Conservation (phyloP, 345 rosid species). For the Populus alba region DNA sequence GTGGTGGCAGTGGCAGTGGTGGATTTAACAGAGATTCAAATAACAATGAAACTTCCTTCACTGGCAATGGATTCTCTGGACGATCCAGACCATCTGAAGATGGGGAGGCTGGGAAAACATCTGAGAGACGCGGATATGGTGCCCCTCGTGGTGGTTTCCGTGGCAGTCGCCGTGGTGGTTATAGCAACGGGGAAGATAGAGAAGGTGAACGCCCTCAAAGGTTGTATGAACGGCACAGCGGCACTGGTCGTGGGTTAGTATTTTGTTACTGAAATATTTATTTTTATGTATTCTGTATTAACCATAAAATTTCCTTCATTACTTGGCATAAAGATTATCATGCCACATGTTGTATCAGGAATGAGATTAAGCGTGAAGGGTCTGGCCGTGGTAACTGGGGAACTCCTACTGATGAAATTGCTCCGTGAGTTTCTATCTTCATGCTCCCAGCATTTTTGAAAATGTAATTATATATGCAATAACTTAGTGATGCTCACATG, state of each 20-base stretch:
- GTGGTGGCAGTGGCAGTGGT: slow-evolving; percentile 55
- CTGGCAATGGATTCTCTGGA: slow-evolving; percentile 56
- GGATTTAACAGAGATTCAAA: slow-evolving; percentile 59
- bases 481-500: neutral
- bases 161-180: slow-evolving; percentile 76
- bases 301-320: neutral
- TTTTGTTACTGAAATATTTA: neutral
- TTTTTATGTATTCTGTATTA: neutral
- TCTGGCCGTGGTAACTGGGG: slow-evolving; percentile 98
- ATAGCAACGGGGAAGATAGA: slow-evolving; percentile 53
- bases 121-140: slow-evolving; percentile 56
- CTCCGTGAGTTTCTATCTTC: slow-evolving; percentile 47
- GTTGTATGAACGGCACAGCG: slow-evolving; percentile 75
- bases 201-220: slow-evolving; percentile 77
- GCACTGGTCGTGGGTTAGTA: slow-evolving; percentile 93
- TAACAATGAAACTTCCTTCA: slow-evolving; percentile 37
- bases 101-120: slow-evolving; percentile 38
- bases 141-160: slow-evolving; percentile 65
- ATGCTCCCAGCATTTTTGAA: neutral
- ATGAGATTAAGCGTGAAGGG: slow-evolving; percentile 81
- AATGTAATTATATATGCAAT: neutral
- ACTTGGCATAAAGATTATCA: neutral
- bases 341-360: slow-evolving; percentile 37
- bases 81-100: slow-evolving; percentile 62
- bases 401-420: slow-evolving; percentile 66